Percentiles rank a stretch among this genome's conserved stretches.
phyloP scores from a whole-genome alignment of 495 filamentous ascomycete genomes.

The Penicilliopsis zonata region DNA sequence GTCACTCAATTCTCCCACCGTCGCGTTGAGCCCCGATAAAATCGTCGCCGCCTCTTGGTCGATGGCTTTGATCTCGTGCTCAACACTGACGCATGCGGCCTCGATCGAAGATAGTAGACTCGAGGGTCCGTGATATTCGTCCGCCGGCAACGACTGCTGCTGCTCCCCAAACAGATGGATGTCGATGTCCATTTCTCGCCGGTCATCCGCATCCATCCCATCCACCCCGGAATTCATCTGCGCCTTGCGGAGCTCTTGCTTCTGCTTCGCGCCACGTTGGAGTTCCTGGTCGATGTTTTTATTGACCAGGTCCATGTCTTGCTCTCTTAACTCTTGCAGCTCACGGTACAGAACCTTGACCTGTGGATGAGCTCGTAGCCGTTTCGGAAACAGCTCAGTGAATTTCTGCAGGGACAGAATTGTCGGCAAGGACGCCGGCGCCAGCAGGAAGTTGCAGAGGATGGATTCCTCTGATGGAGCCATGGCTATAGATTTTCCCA shows the following conservation, averaged over 20 bases:
- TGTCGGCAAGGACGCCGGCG: constrained; percentile 58
- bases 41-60: constrained; percentile 52
- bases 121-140: constrained; percentile 44
- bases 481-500: constrained; percentile 40
- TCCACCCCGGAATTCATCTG: constrained; percentile 40
- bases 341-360: constrained; percentile 68
- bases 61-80: constrained; percentile 49
- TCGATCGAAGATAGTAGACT: constrained; percentile 60
- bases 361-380: constrained; percentile 56
- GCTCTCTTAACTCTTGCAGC: constrained; percentile 57
- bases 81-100: constrained; percentile 48
- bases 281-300: constrained; percentile 57
- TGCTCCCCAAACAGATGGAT: constrained; percentile 58
- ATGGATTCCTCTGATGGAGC: constrained; percentile 60
- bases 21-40: constrained; percentile 46
- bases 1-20: constrained; percentile 65
- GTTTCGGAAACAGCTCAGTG: constrained; percentile 60
- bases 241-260: constrained; percentile 45
- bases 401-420: constrained; percentile 66
- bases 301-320: constrained; percentile 54
- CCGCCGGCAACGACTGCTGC: constrained; percentile 16
- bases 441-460: constrained; percentile 64
- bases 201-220: constrained; percentile 41
- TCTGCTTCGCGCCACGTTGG: constrained; percentile 48
- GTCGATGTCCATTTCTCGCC: constrained; percentile 59